Conservation (phyloP, 768 basidiomycete genomes). For the Arthromyces matolae region DNA sequence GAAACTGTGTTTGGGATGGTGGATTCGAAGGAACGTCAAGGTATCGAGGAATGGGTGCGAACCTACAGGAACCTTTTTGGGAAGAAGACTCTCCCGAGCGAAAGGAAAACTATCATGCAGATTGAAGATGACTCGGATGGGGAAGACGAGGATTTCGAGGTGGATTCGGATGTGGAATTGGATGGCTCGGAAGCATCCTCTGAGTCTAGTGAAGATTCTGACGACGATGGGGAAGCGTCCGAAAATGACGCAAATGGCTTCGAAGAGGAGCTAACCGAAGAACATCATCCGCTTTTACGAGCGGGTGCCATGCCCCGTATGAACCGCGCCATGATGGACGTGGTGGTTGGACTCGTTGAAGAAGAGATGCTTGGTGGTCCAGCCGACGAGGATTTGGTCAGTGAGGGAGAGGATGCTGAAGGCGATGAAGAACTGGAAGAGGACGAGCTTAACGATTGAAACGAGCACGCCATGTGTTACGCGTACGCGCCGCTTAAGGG, state of each 20-base stretch:
- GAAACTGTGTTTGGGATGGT: slow-evolving; percentile 73
- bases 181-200: slow-evolving; percentile 29
- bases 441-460: slow-evolving; percentile 47
- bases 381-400: slow-evolving; percentile 22
- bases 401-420: slow-evolving; percentile 32
- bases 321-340: slow-evolving; percentile 63
- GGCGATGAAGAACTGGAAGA: slow-evolving; percentile 37
- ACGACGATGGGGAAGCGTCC: slow-evolving; percentile 20
- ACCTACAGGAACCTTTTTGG: slow-evolving; percentile 57
- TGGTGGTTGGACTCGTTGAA: slow-evolving; percentile 60
- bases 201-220: slow-evolving; percentile 27
- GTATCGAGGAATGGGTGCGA: slow-evolving; percentile 64
- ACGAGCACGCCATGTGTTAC: background rate
- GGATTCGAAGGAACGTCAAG: slow-evolving; percentile 64
- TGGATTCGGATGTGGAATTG: slow-evolving; percentile 33
- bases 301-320: slow-evolving; percentile 66
- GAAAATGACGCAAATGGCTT: slow-evolving; percentile 27
- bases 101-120: slow-evolving; percentile 29
- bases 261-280: slow-evolving; percentile 46
- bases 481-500: background rate
- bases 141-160: slow-evolving; percentile 43
- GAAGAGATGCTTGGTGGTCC: slow-evolving; percentile 41
- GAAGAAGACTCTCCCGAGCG: slow-evolving; percentile 24
- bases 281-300: slow-evolving; percentile 58
- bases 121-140: slow-evolving; percentile 42